A percentile compares a stretch with the other conserved stretches of the same genome.
phyloP scores from a whole-genome alignment of 2,329 filamentous ascomycete genomes.

The Exophiala lecanii-corni region DNA sequence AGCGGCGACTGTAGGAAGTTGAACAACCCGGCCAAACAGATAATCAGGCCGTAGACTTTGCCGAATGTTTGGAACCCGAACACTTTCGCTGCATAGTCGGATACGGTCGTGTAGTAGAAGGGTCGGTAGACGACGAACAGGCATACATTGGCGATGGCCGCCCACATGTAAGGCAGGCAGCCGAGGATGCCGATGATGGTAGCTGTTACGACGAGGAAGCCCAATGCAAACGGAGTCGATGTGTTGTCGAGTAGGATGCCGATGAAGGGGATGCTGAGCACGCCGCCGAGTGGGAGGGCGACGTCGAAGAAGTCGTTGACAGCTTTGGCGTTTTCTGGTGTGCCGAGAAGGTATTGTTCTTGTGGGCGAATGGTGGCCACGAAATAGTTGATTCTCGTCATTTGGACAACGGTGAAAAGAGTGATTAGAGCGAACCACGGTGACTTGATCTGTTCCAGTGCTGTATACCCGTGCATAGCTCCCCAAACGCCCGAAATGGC shows the following conservation, averaged over 20 bases:
- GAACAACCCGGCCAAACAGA: slow-evolving; percentile 75
- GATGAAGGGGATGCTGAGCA: slow-evolving; percentile 82
- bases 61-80: slow-evolving; percentile 90
- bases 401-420: slow-evolving; percentile 71
- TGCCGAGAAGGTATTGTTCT: slow-evolving; percentile 69
- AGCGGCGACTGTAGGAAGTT: slow-evolving; percentile 80
- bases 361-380: slow-evolving; percentile 81
- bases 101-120: slow-evolving; percentile 30
- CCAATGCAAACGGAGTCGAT: slow-evolving; percentile 66
- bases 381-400: slow-evolving; percentile 86
- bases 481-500: slow-evolving; percentile 77
- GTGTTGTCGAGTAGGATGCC: slow-evolving; percentile 73
- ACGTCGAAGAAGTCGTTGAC: slow-evolving; percentile 84
- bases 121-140: slow-evolving; percentile 53
- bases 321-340: slow-evolving; percentile 55
- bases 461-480: slow-evolving; percentile 69
- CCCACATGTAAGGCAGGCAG: slow-evolving; percentile 64
- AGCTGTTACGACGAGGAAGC: slow-evolving; percentile 64
- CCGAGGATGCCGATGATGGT: slow-evolving; percentile 74
- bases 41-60: slow-evolving; percentile 88
- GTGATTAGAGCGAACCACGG: slow-evolving; percentile 84
- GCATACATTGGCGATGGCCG: slow-evolving; percentile 65
- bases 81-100: slow-evolving; percentile 82
- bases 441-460: slow-evolving; percentile 67
- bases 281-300: slow-evolving; percentile 76